These are phyloP conservation scores for Acer negundo DNA, from an alignment of 345 rosid species.

Conservation along the genomic window DNA sequence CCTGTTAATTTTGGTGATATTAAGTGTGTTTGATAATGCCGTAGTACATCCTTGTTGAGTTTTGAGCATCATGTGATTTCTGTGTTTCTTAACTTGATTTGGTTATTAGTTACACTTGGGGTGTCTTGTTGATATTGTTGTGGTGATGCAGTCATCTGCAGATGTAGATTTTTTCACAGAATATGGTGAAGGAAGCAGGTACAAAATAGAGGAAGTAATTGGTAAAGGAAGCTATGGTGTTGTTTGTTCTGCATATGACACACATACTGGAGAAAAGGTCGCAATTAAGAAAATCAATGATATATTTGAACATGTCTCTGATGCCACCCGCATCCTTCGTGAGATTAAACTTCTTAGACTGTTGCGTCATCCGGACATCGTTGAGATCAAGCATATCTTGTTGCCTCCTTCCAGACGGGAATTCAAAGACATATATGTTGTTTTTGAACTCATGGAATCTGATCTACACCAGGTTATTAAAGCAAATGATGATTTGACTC, in stretches of 20 bases:
- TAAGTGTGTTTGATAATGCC: background rate
- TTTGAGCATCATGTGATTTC: background rate
- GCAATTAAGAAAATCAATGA: conserved; percentile 92
- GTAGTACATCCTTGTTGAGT: background rate
- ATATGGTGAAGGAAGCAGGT: conserved; percentile 90
- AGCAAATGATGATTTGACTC: conserved; percentile 92
- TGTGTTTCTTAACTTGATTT: conserved; percentile 1
- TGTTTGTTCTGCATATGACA: conserved; percentile 84
- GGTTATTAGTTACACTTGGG: background rate
- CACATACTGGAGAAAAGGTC: conserved; percentile 80
- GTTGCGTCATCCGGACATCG: conserved; percentile 88
- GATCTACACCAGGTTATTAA: conserved; percentile 92
- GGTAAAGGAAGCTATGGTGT: conserved; percentile 97
- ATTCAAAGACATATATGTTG: conserved; percentile 85
- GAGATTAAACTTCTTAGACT: conserved; percentile 90
- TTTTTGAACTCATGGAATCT: conserved; percentile 91
- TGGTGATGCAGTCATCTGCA: conserved; percentile 61
- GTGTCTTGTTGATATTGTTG: conserved; percentile 7
- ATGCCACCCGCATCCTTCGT: conserved; percentile 89
- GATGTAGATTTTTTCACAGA: conserved; percentile 91
- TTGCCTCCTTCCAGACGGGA: conserved; percentile 90
- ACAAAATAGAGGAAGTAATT: conserved; percentile 85
- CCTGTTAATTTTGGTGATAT: conserved; percentile 2
- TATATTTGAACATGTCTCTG: conserved; percentile 90
- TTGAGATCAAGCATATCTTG: conserved; percentile 90